A percentile compares a stretch with the other conserved stretches of the same genome.
Evolutionary conservation across 495 filamentous ascomycete species (phyloP).

Genomic region (Platismatia glauca): DNA sequence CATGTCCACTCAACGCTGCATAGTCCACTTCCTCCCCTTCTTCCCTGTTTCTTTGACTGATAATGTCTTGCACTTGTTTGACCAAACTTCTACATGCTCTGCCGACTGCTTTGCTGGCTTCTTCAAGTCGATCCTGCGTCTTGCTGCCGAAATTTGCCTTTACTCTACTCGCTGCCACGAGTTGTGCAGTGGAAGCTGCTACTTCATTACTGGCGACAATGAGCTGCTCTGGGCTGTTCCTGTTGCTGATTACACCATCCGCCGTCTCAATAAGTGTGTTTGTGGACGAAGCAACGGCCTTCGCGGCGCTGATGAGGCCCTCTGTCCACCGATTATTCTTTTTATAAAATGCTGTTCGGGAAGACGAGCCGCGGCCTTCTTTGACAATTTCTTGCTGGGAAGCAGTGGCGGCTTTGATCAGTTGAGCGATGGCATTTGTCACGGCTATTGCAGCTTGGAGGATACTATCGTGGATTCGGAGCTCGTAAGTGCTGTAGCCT

Average conservation of each 20-base stretch:
- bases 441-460: constrained; percentile 90
- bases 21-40: constrained; percentile 83
- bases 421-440: constrained; percentile 88
- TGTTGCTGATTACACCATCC: constrained; percentile 83
- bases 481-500: constrained; percentile 91
- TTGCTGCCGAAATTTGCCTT: constrained; percentile 98
- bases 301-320: constrained; percentile 90
- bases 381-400: constrained; percentile 98
- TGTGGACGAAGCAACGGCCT: constrained; percentile 84
- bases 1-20: constrained; percentile 72
- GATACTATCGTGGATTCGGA: constrained; percentile 89
- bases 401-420: constrained; percentile 91
- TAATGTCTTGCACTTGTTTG: constrained; percentile 88
- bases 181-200: constrained; percentile 87
- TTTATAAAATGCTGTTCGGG: constrained; percentile 96
- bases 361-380: constrained; percentile 80
- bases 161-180: constrained; percentile 89
- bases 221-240: constrained; percentile 90
- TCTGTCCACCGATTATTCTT: constrained; percentile 98
- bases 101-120: constrained; percentile 86
- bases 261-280: constrained; percentile 96
- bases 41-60: constrained; percentile 70
- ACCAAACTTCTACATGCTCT: constrained; percentile 79
- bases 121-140: constrained; percentile 84
- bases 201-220: constrained; percentile 98